Evolutionary conservation across 1,284 basidiomycete genomes (phyloP), one percentile per base, ranked within the genome.

Genomic region (Rhodotorula mucilaginosa): DNA sequence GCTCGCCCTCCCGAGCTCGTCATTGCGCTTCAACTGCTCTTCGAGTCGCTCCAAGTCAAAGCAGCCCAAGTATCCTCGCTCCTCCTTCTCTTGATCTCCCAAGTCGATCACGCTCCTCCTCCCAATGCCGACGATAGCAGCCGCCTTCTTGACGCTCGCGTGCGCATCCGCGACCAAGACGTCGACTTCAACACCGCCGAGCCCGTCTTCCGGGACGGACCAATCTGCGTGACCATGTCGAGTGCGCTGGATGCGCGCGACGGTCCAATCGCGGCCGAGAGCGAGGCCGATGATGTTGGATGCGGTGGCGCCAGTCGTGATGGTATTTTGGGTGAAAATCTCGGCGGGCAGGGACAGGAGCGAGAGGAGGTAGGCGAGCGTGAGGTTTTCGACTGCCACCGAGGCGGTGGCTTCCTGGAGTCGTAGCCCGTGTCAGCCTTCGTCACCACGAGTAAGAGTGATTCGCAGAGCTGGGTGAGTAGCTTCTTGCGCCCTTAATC

Each of bases 271-370:
- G n/a, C 80, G 69, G 5, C 73, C 80, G 56, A 76, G 71, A 26
- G 71, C 80, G 5, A 86, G 76, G 6, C 84, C 85, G 18, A 85
- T 80, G 21, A 85, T 76, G 73, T 86, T 86, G n/a, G 80, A 80
- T 0, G 82, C 80, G 0, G 85, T 86, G 2, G 84, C 85, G 10
- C 85, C 85, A 0, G 84, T 85, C 1, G 84, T 85, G 23, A 85
- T 72, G 0, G 83, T 83, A 39, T 83, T 77, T 12, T 82, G 82
- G n/a, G 72, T 70, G 71, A 82, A 86, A 2, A 46, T 63, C 0
- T 77, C 71, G 6, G 78, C 68, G 1, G 79, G 74, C 3, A 86
- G 80, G 15, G 64, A 65, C 0, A 86, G 77, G 2, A 86, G 79
- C 68, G 83, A 81, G 29, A 84, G 79, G 3, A 84, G 77, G 76